A percentile compares a stretch with the other conserved stretches of the same genome.
phyloP scores from a whole-genome alignment of 1,284 basidiomycete species.

The Naganishia cerealis region DNA sequence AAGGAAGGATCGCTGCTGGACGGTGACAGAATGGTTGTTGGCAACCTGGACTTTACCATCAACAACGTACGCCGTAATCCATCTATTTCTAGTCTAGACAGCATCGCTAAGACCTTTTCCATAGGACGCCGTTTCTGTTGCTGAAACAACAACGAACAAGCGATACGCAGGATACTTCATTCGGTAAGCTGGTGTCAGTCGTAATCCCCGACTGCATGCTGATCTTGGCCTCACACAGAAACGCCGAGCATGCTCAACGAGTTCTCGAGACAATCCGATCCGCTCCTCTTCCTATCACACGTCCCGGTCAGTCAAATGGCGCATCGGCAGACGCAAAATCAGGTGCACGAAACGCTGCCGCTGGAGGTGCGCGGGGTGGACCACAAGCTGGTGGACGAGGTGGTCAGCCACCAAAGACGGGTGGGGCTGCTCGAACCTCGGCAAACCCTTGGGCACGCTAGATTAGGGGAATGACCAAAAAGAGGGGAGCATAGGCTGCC shows the following conservation, averaged over 20 bases:
- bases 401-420: conserved; percentile 12
- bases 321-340: conserved; percentile 9
- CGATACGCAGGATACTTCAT: conserved; percentile 97
- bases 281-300: conserved; percentile 62
- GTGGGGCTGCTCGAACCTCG: conserved; percentile 4
- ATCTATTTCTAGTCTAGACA: neutral
- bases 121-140: conserved; percentile 92
- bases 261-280: conserved; percentile 74
- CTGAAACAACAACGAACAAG: conserved; percentile 86
- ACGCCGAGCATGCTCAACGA: conserved; percentile 82
- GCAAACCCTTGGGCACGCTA: conserved; percentile 27
- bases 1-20: conserved; percentile 68
- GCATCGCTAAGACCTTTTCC: conserved; percentile 27
- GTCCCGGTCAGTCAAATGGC: conserved; percentile 33
- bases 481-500: neutral
- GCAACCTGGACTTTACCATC: conserved; percentile 93
- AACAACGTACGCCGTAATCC: conserved; percentile 66
- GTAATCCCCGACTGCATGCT: neutral
- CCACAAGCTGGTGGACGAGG: conserved; percentile 2
- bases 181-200: conserved; percentile 53
- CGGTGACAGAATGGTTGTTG: conserved; percentile 82
- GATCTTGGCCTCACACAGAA: conserved; percentile 47
- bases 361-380: conserved; percentile 4
- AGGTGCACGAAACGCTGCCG: neutral
- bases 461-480: conserved; percentile 3